A percentile compares a stretch with the other conserved stretches of the same genome.
Evolutionary conservation across 441 rosid genomes (phyloP).

Genomic region (Pelargonium cotyledonis): DNA sequence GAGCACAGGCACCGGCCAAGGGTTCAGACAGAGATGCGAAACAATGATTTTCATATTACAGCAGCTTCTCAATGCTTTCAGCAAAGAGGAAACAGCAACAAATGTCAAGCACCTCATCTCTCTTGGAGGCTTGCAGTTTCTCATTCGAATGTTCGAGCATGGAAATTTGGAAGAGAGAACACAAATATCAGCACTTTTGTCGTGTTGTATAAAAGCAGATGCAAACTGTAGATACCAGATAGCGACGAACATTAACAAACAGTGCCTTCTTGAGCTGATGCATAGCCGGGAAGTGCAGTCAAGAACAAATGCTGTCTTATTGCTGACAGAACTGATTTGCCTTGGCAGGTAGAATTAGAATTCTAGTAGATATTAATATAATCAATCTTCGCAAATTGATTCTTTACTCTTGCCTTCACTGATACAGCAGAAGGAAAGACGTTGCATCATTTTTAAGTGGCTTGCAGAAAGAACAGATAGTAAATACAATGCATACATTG

Average conservation of each 20-base stretch:
- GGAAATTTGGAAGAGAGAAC: constrained; percentile 38
- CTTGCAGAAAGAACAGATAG: constrained; percentile 34
- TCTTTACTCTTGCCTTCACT: constrained; percentile 4
- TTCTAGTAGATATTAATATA: background rate
- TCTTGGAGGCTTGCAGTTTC: constrained; percentile 47
- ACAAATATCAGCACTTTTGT: constrained; percentile 32
- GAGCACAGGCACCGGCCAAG: constrained; percentile 11
- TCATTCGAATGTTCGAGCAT: constrained; percentile 30
- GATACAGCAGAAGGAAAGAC: constrained; percentile 36
- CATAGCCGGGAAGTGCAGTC: constrained; percentile 34
- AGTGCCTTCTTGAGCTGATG: constrained; percentile 39
- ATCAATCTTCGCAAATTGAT: background rate
- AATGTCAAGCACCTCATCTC: constrained; percentile 42
- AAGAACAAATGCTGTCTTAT: constrained; percentile 33
- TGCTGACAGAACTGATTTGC: constrained; percentile 47
- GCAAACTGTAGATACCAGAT: constrained; percentile 40
- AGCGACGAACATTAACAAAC: constrained; percentile 27
- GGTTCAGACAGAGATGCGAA: constrained; percentile 23
- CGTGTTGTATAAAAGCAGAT: constrained; percentile 47
- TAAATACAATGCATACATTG: constrained; percentile 35
- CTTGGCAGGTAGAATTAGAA: constrained; percentile 35
- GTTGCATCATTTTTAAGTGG: constrained; percentile 27
- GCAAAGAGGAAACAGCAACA: constrained; percentile 29
- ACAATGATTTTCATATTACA: constrained; percentile 30
- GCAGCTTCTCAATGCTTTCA: constrained; percentile 37